A percentile compares a stretch with the other conserved stretches of the same genome.
Evolutionary conservation across 805 yeast species (phyloP).

Genomic region (Saccharomycopsis guyanensis): DNA sequence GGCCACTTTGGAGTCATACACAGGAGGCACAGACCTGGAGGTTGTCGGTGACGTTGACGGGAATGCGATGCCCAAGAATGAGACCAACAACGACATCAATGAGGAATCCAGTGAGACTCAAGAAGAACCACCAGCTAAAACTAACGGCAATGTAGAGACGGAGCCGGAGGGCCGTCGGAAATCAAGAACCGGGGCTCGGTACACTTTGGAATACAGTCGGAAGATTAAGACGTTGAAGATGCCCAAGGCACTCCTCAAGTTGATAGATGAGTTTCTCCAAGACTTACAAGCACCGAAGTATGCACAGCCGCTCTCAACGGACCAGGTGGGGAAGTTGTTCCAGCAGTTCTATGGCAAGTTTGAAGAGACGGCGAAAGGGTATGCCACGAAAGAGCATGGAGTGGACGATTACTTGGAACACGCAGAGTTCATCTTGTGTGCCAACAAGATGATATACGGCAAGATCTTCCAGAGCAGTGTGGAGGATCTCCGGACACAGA

Average conservation of each 20-base stretch:
- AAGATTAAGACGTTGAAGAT: constrained; percentile 6
- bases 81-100: too few species aligned
- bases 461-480: constrained; percentile 17
- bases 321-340: constrained; percentile 17
- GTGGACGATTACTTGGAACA: constrained; percentile 12
- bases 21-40: background rate
- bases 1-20: constrained; percentile 19
- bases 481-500: constrained; percentile 16
- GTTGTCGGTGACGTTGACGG: background rate
- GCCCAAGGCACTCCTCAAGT: constrained; percentile 5
- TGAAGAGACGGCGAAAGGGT: constrained; percentile 2
- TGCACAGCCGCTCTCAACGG: constrained; percentile 18
- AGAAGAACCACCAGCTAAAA: background rate
- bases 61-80: too few species aligned
- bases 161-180: background rate
- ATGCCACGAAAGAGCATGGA: background rate
- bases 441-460: constrained; percentile 10
- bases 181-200: background rate
- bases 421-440: constrained; percentile 14
- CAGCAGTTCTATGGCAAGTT: constrained; percentile 18
- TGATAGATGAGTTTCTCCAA: constrained; percentile 13
- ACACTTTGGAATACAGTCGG: constrained; percentile 6
- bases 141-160: background rate
- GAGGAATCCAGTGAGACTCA: background rate
- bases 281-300: constrained; percentile 21